A percentile compares a stretch with the other conserved stretches of the same genome.
Conservation (phyloP, 345 rosid genomes). For the Raphanus raphanistrum region DNA sequence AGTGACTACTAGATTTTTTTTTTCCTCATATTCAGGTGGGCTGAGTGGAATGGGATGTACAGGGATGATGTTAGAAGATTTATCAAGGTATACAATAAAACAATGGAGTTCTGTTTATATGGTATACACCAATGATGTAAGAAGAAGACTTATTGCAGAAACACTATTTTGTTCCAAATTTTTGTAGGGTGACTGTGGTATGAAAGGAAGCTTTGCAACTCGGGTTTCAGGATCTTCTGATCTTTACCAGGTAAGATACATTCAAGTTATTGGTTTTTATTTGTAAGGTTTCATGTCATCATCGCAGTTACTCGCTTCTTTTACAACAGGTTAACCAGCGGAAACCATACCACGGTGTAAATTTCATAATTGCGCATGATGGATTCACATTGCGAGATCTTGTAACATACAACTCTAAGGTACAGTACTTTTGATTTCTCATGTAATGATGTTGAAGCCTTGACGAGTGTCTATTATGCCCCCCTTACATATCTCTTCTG, state of each 20-base stretch:
- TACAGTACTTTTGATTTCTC: conserved; percentile 53
- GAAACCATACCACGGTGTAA: conserved; percentile 84
- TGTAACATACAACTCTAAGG: conserved; percentile 86
- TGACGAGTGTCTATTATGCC: no score
- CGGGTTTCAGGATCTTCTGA: conserved; percentile 90
- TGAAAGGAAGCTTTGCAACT: conserved; percentile 89
- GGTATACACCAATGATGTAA: background rate
- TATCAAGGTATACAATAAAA: conserved; percentile 59
- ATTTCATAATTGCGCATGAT: conserved; percentile 87
- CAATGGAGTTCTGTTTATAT: background rate
- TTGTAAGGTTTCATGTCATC: conserved; percentile 2
- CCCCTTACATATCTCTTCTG: conserved; percentile 12
- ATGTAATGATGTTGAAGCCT: conserved; percentile 1
- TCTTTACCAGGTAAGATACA: conserved; percentile 59
- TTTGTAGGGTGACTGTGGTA: conserved; percentile 81
- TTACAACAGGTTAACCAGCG: conserved; percentile 69
- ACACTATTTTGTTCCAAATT: conserved; percentile 11
- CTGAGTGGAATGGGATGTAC: conserved; percentile 96
- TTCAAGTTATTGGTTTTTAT: background rate
- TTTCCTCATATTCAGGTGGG: no score
- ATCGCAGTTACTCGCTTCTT: background rate
- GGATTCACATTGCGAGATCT: conserved; percentile 90
- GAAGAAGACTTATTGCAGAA: background rate
- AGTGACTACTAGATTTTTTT: conserved; percentile 16
- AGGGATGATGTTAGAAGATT: conserved; percentile 83